These are phyloP conservation scores for Hypocreales sp. DNA, from an alignment of 2,329 filamentous ascomycete species.

Conservation along the genomic window DNA sequence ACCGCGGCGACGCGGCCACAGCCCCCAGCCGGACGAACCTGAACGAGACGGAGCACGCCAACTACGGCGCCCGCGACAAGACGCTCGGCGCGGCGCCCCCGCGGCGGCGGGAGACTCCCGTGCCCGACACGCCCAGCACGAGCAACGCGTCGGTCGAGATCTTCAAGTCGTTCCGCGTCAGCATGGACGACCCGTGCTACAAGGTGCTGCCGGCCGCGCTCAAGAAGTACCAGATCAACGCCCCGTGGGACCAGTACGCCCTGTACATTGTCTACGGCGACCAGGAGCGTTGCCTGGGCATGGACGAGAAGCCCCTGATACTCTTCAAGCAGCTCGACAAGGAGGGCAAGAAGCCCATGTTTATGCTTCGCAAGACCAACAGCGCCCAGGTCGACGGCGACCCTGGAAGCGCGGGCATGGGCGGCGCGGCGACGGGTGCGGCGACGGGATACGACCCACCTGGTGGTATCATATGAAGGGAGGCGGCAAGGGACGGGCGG, in stretches of 20 bases:
- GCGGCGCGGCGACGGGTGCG: constrained; percentile 25
- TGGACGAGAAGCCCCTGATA: constrained; percentile 88
- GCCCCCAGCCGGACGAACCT: constrained; percentile 40
- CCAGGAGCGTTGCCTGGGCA: constrained; percentile 80
- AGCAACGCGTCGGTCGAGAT: constrained; percentile 66
- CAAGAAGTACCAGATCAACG: constrained; percentile 97
- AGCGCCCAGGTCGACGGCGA: constrained; percentile 35
- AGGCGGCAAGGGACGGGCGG: background rate
- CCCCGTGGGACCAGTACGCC: constrained; percentile 93
- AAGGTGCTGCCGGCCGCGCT: constrained; percentile 91
- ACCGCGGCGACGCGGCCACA: constrained; percentile 39
- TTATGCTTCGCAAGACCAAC: constrained; percentile 72
- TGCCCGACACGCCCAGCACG: constrained; percentile 41
- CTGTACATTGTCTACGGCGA: constrained; percentile 98
- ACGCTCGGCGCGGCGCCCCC: constrained; percentile 20
- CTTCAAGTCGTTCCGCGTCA: constrained; percentile 96
- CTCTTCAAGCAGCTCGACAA: constrained; percentile 95
- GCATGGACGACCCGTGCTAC: constrained; percentile 95
- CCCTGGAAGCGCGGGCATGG: constrained; percentile 38
- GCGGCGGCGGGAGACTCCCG: constrained; percentile 45
- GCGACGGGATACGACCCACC: constrained; percentile 39
- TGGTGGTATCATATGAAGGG: constrained; percentile 40
- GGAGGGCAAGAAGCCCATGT: constrained; percentile 97
- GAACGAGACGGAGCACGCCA: constrained; percentile 27
- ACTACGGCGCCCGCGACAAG: constrained; percentile 16